Evolutionary conservation across 371 early-diverging fungal genomes (phyloP).

Genomic region (Lichtheimia hyalospora): DNA sequence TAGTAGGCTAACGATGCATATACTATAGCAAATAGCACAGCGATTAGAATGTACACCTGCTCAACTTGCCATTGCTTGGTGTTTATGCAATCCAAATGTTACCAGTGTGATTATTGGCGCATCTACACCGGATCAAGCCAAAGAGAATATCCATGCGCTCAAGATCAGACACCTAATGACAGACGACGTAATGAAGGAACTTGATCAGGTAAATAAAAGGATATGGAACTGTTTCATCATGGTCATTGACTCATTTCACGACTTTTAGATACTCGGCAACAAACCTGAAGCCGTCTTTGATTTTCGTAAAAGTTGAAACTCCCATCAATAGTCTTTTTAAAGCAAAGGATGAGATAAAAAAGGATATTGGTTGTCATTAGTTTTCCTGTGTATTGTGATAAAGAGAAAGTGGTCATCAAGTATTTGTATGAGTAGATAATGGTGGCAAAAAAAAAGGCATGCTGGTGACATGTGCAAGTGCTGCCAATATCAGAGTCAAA

Average conservation of each 20-base stretch:
- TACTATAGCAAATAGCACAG: constrained; percentile 59
- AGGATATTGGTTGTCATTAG: no score
- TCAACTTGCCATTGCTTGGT: constrained; percentile 86
- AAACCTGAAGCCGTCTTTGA: constrained; percentile 67
- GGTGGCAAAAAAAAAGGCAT: no score
- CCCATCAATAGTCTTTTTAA: no score
- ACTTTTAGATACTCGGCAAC: constrained; percentile 61
- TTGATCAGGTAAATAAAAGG: constrained; percentile 45
- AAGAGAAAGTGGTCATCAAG: no score
- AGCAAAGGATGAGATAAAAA: no score
- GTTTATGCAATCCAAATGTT: constrained; percentile 61
- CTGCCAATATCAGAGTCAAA: no score
- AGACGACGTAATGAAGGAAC: constrained; percentile 63
- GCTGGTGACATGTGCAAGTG: no score
- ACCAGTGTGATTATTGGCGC: constrained; percentile 74
- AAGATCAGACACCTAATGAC: constrained; percentile 62
- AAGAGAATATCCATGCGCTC: constrained; percentile 73
- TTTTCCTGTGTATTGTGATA: no score
- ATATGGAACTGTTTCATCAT: neutral
- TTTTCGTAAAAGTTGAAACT: constrained; percentile 51
- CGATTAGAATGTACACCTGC: constrained; percentile 68
- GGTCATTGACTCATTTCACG: neutral
- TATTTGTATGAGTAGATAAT: no score
- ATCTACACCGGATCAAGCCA: constrained; percentile 68
- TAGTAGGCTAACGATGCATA: neutral